phyloP scores from a whole-genome alignment of 2,329 filamentous ascomycete species.

The Verticillium nubilum region DNA sequence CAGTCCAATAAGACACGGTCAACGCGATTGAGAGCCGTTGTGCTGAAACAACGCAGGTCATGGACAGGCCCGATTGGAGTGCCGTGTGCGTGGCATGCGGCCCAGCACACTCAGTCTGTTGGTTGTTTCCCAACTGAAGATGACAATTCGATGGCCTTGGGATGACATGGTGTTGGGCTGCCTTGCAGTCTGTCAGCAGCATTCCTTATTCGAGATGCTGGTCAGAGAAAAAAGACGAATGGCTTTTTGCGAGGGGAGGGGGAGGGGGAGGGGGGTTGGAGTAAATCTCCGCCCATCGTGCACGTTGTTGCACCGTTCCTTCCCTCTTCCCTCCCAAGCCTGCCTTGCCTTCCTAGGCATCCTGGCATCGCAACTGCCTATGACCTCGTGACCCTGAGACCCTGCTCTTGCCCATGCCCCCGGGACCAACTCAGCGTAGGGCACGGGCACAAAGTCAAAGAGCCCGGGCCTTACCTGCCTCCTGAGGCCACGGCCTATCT shows the following conservation, averaged over 20 bases:
- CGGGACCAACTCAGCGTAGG: neutral
- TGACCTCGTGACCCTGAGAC: neutral
- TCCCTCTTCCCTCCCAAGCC: neutral
- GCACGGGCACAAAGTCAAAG: neutral
- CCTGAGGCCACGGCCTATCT: too few species aligned
- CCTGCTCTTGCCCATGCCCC: neutral
- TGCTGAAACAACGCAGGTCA: conserved; percentile 10
- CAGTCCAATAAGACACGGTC: conserved; percentile 9
- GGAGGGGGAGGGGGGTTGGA: neutral
- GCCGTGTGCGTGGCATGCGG: neutral
- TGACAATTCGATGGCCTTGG: neutral
- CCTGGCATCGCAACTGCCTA: too few species aligned
- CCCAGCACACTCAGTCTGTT: neutral
- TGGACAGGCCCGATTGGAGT: conserved; percentile 8
- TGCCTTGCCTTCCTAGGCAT: neutral
- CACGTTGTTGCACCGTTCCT: neutral
- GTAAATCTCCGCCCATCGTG: neutral
- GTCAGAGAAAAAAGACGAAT: neutral
- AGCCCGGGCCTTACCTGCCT: too few species aligned
- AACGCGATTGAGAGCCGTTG: conserved; percentile 1
- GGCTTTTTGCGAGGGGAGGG: neutral
- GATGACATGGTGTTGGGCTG: neutral
- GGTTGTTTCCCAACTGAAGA: neutral
- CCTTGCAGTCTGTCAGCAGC: conserved; percentile 3
- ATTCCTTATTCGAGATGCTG: conserved; percentile 3